Evolutionary conservation across 495 filamentous ascomycete species (phyloP), one percentile per base, ranked within the genome.

Genomic region (Tuber calosporum): DNA sequence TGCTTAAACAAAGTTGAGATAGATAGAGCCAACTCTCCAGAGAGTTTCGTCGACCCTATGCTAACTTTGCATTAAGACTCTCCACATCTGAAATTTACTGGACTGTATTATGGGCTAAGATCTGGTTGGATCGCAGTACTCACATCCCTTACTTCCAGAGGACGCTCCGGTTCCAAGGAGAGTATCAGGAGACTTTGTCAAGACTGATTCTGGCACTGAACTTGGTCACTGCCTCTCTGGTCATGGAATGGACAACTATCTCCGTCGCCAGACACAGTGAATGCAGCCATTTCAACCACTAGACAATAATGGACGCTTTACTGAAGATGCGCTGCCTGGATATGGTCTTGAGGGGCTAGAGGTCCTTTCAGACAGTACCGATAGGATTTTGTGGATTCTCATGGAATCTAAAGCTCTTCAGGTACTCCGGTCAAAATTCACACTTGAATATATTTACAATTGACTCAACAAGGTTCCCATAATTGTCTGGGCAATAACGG

Each of bases 171-270:
- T 85, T 2, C 91, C n/a, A n/a, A n/a, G n/a, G n/a, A n/a, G n/a
- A 92, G 73, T 98, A 68, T 86, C 89, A 69, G 96, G 91, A 6
- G 86, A 91, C 73, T 98, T 97, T 83, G 96, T 98, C 22, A 90
- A 93, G 9, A 88, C 89, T 0, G 88, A 90, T 43, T 96, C 94
- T 38, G 95, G 95, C 30, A 92, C 95, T 67, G 95, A 96, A 22
- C 85, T 99, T 37, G 96, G 97, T 58, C 95, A 99, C 83, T 87
- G 92, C 69, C 96, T 96, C 13, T 94, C 95, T 34, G 95, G 96
- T 1, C 96, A 98, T 79, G 95, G 95, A 53, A 93, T 96, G 85
- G 95, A 99, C 43, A 96, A 99, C 82, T 99, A 98, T 77, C 87
- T 93, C 74, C 88, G 91, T 9, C 97, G 94, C 82, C 84, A 85